phyloP scores from a whole-genome alignment of 1,284 basidiomycete genomes.

The Cutaneotrichosporon sp. region DNA sequence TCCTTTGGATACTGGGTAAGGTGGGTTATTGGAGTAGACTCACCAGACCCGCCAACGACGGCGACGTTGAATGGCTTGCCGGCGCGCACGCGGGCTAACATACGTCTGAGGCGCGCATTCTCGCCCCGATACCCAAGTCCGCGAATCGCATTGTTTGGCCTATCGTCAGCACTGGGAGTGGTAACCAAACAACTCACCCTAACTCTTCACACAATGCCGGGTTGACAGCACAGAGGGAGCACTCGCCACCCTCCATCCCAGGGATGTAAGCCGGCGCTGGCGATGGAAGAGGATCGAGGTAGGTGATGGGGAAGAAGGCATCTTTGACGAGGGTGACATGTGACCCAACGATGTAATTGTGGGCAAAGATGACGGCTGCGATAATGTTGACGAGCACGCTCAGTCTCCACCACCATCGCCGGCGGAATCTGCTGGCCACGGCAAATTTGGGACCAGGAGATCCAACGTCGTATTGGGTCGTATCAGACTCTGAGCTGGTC shows the following conservation, averaged over 20 bases:
- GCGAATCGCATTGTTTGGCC: neutral
- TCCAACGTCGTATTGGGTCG: too few relatives aligned
- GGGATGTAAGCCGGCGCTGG: neutral
- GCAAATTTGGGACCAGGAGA: too few relatives aligned
- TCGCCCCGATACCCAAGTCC: constrained; percentile 17
- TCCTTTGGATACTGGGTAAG: constrained; percentile 33
- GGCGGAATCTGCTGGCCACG: neutral
- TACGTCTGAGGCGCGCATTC: constrained; percentile 25
- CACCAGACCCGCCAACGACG: constrained; percentile 28
- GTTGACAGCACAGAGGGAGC: constrained; percentile 5
- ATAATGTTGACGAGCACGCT: neutral
- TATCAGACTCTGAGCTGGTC: too few relatives aligned
- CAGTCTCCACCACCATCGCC: neutral
- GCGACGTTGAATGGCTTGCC: constrained; percentile 31
- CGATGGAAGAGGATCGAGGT: neutral
- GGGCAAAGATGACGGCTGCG: neutral
- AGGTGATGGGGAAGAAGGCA: neutral
- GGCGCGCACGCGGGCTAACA: constrained; percentile 19
- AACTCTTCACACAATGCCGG: constrained; percentile 7
- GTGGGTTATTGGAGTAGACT: neutral
- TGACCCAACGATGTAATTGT: neutral
- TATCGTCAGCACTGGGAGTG: too few relatives aligned
- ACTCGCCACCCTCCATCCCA: neutral
- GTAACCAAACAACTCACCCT: neutral
- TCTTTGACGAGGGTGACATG: neutral